These are phyloP conservation scores for Conidiobolus incongruus DNA, from an alignment of 371 early-diverging fungal genomes.

Conservation along the genomic window DNA sequence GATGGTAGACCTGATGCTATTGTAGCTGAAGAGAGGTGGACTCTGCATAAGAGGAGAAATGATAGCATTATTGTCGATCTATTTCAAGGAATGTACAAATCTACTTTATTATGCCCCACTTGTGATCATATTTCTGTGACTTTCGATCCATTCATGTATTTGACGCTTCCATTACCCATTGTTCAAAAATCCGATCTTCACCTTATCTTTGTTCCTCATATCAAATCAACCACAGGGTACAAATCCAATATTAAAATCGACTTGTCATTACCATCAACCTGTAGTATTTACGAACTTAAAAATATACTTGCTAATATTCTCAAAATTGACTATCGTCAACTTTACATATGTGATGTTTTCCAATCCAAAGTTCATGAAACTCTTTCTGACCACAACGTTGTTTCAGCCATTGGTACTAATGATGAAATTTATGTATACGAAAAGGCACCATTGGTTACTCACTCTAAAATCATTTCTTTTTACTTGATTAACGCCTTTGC, in stretches of 20 bases:
- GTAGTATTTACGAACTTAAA: not conserved
- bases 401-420: no score
- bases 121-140: constrained; percentile 37
- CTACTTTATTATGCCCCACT: constrained; percentile 38
- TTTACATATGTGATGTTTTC: no score
- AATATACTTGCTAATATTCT: no score
- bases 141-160: constrained; percentile 48
- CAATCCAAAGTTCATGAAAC: no score
- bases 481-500: no score
- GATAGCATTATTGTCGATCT: constrained; percentile 50
- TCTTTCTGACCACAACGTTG: no score
- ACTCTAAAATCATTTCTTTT: no score
- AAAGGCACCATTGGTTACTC: no score
- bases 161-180: constrained; percentile 33
- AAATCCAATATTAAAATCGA: constrained; percentile 8
- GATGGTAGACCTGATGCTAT: constrained; percentile 33
- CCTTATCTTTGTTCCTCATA: constrained; percentile 26
- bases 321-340: no score
- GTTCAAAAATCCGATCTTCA: constrained; percentile 19
- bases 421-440: no score
- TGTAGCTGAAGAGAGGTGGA: constrained; percentile 27
- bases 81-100: constrained; percentile 66
- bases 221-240: constrained; percentile 11
- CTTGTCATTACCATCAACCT: not conserved
- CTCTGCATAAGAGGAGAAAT: constrained; percentile 33